phyloP scores from a whole-genome alignment of 2,329 filamentous ascomycete species.

The Claviceps quebecensis region DNA sequence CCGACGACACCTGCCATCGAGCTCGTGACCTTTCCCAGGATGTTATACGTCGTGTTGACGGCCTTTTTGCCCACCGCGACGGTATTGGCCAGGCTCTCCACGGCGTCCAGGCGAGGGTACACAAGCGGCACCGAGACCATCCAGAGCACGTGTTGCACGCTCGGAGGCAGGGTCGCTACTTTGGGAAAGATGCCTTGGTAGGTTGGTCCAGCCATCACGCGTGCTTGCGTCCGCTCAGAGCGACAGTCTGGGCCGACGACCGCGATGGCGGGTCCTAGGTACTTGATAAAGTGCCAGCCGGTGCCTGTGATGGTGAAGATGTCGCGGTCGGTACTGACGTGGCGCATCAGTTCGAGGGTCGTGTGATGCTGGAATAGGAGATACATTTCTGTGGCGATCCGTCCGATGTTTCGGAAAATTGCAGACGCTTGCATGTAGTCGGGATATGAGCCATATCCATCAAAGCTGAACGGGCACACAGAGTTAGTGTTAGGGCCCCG shows the following conservation, averaged over 20 bases:
- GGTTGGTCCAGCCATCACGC: constrained; percentile 89
- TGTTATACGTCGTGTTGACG: constrained; percentile 90
- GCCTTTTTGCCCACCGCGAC: constrained; percentile 93
- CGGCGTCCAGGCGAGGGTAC: constrained; percentile 81
- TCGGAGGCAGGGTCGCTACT: constrained; percentile 75
- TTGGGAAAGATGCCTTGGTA: constrained; percentile 98
- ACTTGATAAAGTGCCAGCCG: constrained; percentile 98
- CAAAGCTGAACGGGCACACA: constrained; percentile 49
- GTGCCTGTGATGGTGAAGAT: constrained; percentile 95
- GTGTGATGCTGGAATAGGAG: constrained; percentile 97
- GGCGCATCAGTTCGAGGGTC: constrained; percentile 81
- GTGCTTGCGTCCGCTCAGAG: constrained; percentile 77
- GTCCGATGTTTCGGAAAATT: constrained; percentile 96
- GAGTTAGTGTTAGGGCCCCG: not conserved
- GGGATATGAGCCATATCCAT: constrained; percentile 92
- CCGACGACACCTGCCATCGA: constrained; percentile 92
- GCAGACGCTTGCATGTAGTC: constrained; percentile 97
- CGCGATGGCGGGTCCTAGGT: constrained; percentile 77
- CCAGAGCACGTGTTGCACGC: constrained; percentile 93
- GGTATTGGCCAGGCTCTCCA: constrained; percentile 82
- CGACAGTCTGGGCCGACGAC: constrained; percentile 84
- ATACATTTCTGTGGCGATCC: constrained; percentile 95
- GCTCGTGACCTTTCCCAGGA: constrained; percentile 87
- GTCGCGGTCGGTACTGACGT: constrained; percentile 75
- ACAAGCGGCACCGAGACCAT: constrained; percentile 85